These are phyloP conservation scores for Globisporangium irregulare DNA, from an alignment of 352 stramenopile genomes.

Conservation along the genomic window DNA sequence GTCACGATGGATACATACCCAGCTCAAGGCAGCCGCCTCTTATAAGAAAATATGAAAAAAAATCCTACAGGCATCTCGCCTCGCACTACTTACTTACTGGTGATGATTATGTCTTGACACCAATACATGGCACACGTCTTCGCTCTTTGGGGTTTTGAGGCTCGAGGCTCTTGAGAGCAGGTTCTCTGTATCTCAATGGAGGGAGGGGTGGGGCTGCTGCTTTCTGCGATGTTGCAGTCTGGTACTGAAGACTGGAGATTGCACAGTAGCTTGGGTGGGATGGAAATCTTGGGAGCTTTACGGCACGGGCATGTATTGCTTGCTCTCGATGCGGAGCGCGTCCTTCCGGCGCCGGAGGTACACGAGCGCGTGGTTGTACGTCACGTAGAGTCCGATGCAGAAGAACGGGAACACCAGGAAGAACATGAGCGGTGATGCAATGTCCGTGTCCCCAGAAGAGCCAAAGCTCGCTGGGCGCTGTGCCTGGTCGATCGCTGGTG, in stretches of 20 bases:
- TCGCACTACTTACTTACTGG: background rate
- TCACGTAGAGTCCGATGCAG: conserved; percentile 55
- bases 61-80: background rate
- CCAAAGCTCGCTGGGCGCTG: conserved; percentile 12
- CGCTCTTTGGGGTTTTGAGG: background rate
- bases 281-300: background rate
- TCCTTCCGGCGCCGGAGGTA: conserved; percentile 59
- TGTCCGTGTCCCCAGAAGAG: conserved; percentile 17
- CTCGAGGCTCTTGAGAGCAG: background rate
- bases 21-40: background rate
- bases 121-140: background rate
- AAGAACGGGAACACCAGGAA: conserved; percentile 62
- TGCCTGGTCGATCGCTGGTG: conserved; percentile 20
- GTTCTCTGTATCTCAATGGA: background rate
- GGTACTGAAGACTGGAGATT: conserved; percentile 5
- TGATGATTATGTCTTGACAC: background rate
- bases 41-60: conserved; percentile 10
- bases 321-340: conserved; percentile 55
- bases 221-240: conserved; percentile 1
- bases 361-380: conserved; percentile 30
- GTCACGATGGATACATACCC: background rate
- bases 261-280: background rate
- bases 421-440: conserved; percentile 40
- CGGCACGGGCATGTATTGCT: conserved; percentile 64
- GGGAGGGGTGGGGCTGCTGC: background rate